Evolutionary conservation across 2,329 filamentous ascomycete genomes (phyloP).

Genomic region (Monilinia fructicola): DNA sequence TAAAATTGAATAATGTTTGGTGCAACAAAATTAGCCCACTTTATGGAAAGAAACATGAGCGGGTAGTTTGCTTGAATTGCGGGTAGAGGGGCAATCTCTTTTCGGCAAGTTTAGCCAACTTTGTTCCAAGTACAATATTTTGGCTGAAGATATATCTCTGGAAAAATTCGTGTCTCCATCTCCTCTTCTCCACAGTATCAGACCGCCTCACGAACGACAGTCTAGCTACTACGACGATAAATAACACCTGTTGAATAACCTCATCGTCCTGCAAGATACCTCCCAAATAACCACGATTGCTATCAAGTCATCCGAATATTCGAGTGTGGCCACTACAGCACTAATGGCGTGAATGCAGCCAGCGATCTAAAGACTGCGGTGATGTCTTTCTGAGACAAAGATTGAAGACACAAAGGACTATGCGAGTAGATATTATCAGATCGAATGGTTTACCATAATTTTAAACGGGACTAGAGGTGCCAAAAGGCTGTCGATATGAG

Average conservation of each 20-base stretch:
- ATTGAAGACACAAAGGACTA: slow-evolving; percentile 29
- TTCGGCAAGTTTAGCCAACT: slow-evolving; percentile 11
- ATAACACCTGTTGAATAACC: background rate
- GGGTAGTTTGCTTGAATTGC: slow-evolving; percentile 11
- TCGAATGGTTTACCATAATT: background rate
- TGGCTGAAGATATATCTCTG: background rate
- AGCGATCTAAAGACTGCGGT: slow-evolving; percentile 29
- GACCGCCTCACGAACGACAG: background rate
- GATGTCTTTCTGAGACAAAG: slow-evolving; percentile 35
- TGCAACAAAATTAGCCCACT: background rate
- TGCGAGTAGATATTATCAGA: slow-evolving; percentile 25
- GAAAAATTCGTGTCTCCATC: background rate
- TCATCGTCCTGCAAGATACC: background rate
- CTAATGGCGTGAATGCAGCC: slow-evolving; percentile 29
- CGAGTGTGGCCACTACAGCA: slow-evolving; percentile 34
- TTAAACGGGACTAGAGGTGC: slow-evolving; percentile 30
- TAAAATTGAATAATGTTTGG: slow-evolving; percentile 24
- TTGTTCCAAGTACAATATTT: slow-evolving; percentile 13
- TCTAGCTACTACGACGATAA: background rate
- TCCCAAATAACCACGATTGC: slow-evolving; percentile 30
- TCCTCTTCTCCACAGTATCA: background rate
- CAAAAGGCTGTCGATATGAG: slow-evolving; percentile 25
- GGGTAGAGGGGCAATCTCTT: slow-evolving; percentile 14
- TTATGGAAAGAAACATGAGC: background rate
- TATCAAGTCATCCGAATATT: slow-evolving; percentile 37